Evolutionary conservation across 345 rosid genomes (phyloP), one percentile per base, ranked within the genome.

Genomic region (Aquilaria sinensis): DNA sequence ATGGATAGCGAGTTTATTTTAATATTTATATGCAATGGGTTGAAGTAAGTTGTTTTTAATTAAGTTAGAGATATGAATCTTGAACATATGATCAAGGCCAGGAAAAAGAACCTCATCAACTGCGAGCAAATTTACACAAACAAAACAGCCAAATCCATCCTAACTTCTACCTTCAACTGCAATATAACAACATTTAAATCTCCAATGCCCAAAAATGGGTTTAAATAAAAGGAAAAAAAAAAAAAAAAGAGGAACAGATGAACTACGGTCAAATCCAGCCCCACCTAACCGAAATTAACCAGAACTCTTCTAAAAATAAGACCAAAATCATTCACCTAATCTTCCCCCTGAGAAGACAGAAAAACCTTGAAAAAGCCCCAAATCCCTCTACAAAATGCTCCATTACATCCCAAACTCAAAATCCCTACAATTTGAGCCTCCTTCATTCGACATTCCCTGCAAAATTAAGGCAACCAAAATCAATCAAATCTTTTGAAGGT

Each of bases 381-480:
- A 9, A 37, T 4, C 56, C 73, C 61, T 51, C 62, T 58, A 50
- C 63, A 62, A 37, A 66, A 53, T 61, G 43, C 43, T 37, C 12
- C 50, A 37, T 75, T 81, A 80, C 78, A 67, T 78, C 58, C 80
- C 82, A 74, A 81, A 77, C 83, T 83, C 86, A 74, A 75, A 74
- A 63, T 80, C 82, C 71, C 86, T 78, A 80, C 84, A 73, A 76
- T 82, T 70, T 63, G 86, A 72, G 13, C 79, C 84, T 67, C 76
- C 82, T 70, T 84, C 87, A 63, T 60, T 47, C 49, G 61, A 49
- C 43, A 9, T 37, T 56, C 78, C 83, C 83, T 78, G 81, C 72
- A 49, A 53, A 3, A 67, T 49, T 14, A 66, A 14, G 54, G 46
- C 15, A 53, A 47, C 12, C 41, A 46, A 60, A 62, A 59, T 58